These are phyloP conservation scores for Phanerodontia chrysosporium DNA, from an alignment of 768 basidiomycete genomes.

Conservation along the genomic window DNA sequence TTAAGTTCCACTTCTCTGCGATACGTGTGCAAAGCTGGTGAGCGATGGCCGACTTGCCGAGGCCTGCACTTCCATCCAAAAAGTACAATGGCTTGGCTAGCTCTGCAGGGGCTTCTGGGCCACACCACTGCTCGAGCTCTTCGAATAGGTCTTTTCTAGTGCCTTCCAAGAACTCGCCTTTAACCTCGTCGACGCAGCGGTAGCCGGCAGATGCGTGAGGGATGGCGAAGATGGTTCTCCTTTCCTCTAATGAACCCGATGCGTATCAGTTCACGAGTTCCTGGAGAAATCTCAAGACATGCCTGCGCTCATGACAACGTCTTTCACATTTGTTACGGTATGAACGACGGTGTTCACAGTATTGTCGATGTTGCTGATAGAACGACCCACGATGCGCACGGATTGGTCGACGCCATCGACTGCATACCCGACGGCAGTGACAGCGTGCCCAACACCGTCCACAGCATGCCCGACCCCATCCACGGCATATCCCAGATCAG, in stretches of 20 bases:
- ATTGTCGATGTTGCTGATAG: too few relatives aligned
- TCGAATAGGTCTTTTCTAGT: neutral
- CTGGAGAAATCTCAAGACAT: too few relatives aligned
- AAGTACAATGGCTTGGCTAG: neutral
- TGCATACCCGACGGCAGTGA: too few relatives aligned
- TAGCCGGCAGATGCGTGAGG: neutral
- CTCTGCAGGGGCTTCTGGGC: too few relatives aligned
- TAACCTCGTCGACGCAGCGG: neutral
- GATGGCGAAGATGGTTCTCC: neutral
- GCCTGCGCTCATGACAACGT: too few relatives aligned
- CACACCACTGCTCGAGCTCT: neutral
- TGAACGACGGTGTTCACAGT: too few relatives aligned
- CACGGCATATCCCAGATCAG: neutral
- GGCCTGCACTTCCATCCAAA: constrained; percentile 1
- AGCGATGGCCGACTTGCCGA: constrained; percentile 4
- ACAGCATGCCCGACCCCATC: neutral
- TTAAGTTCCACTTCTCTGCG: neutral
- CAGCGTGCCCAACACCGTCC: too few relatives aligned
- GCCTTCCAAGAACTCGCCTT: neutral
- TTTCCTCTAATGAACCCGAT: neutral
- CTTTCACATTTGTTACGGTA: too few relatives aligned
- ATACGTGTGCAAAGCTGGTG: neutral
- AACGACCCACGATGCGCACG: too few relatives aligned
- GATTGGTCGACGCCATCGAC: too few relatives aligned
- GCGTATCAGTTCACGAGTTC: neutral